phyloP scores from a whole-genome alignment of 2,329 filamentous ascomycete species.

The Xylaria sp. region DNA sequence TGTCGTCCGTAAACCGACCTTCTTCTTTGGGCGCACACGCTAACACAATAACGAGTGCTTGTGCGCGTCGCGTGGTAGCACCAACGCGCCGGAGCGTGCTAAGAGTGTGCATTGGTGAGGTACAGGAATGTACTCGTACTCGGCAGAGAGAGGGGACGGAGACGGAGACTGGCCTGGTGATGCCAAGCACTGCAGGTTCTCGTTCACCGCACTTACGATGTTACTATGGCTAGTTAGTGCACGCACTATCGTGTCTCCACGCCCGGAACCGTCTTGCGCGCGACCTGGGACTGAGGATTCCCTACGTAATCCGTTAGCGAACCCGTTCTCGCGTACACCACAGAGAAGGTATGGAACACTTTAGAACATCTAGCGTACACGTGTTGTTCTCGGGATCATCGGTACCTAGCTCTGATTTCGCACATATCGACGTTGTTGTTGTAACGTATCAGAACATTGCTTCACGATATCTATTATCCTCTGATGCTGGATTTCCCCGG shows the following conservation, averaged over 20 bases:
- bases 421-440: too few species aligned
- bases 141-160: too few species aligned
- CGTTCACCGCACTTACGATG: background rate
- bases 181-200: background rate
- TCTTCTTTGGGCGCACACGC: conserved; percentile 1
- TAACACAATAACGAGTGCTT: background rate
- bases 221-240: background rate
- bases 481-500: too few species aligned
- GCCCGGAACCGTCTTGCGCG: too few species aligned
- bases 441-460: too few species aligned
- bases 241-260: background rate
- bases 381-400: background rate
- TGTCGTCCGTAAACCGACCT: background rate
- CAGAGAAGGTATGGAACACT: background rate
- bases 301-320: too few species aligned
- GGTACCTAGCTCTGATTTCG: too few species aligned
- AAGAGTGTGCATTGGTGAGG: background rate
- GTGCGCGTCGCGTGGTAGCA: conserved; percentile 16
- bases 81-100: conserved; percentile 21
- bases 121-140: background rate
- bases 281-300: too few species aligned
- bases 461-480: too few species aligned
- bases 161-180: background rate
- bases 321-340: background rate
- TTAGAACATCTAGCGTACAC: background rate